Base-by-base conservation (phyloP, 352 stramenopile genomes). In the Thraustochytrium striatum region DNA sequence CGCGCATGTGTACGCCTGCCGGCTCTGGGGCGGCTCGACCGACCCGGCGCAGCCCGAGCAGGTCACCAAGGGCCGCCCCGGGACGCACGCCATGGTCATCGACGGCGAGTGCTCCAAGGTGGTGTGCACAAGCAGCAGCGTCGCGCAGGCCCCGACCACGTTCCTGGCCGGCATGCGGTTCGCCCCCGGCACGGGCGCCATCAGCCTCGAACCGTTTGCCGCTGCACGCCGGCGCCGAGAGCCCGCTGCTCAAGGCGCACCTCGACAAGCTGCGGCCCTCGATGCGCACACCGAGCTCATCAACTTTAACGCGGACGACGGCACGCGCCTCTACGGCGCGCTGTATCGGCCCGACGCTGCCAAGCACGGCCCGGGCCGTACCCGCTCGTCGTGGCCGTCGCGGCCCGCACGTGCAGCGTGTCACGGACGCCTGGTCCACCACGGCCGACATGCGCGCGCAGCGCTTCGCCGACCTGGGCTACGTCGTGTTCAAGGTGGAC, bases 401-500 rank as follows among this genome's bases (percentile, higher is more conserved):
- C 55, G 95, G 95, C 3, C 95, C 95, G 25, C 94, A 98, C 84
- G 94, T 98, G 30, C 94, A 98, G 87, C 89, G 92, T 36, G 94
- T 98, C 2, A 87, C 91, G 33, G 87, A 92, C 73, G 93, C 91
- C 79, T 98, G 93, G 93, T 85, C 88, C 19, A 85, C 92, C 73
- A 97, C 91, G 32, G 91, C 91, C 13, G 93, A 98, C 84, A 95
- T 98, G 91, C 87, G 93, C 78, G 91, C 91, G 2, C 94, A 98
- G 85, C 85, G 89, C 13, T 90, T 98, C 70, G 57, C 43, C 21
- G 55, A 80, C 55, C 32, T n/a, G 2, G 94, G 94, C n/a, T 97
- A 97, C 84, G 91, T 88, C 8, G 93, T 98, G 59, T 87, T 98
- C 57, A 98, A 97, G 85, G 93, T 95, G 30, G 94, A 98, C 86